Base-by-base conservation (phyloP, 495 filamentous ascomycete genomes). In the Penicillium atrosanguineum region DNA sequence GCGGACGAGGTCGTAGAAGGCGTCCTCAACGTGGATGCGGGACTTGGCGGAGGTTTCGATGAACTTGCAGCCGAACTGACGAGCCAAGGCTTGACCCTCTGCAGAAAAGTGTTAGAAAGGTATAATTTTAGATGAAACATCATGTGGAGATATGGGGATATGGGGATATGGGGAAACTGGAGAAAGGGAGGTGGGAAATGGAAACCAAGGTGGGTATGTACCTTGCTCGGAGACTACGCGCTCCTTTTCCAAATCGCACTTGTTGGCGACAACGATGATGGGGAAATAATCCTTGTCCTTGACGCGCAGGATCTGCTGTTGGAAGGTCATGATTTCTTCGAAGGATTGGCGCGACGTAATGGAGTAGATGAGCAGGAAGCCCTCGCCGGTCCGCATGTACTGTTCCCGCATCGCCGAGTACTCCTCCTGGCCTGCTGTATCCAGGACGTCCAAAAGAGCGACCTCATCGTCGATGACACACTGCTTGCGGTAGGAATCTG, bases 271-370 rank as follows among this genome's bases (percentile, higher is more conserved):
- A 8, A 98, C 90, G 50, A 97, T 96, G 75, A 98, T 96, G 57
- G 94, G 94, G 77, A 98, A 97, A 69, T 95, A 94, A 67, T 98
- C 94, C 82, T 93, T 97, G 77, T 97, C 94, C 79, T 98, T 98
- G 60, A 98, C 94, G 57, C 94, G 79, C 49, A 97, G 80, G 70
- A 98, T 98, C 75, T 98, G 94, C 81, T 97, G 92, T 74, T 97
- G 92, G 71, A 97, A 97, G 34, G 91, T 96, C 72, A 89, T 84
- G 69, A 98, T 97, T 76, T 98, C 95, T 70, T 97, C 92, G 68
- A 97, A 97, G 57, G 89, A 94, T 72, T 96, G 91, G 61, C 93
- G 83, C 66, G 93, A 97, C 14, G 89, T 97, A 76, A 98, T 98
- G 47, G 89, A 97, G 79, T 97, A 98, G 60, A 98, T 91, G 19